Base-by-base conservation (phyloP, 495 filamentous ascomycete species). In the Cenococcum geophilum region DNA sequence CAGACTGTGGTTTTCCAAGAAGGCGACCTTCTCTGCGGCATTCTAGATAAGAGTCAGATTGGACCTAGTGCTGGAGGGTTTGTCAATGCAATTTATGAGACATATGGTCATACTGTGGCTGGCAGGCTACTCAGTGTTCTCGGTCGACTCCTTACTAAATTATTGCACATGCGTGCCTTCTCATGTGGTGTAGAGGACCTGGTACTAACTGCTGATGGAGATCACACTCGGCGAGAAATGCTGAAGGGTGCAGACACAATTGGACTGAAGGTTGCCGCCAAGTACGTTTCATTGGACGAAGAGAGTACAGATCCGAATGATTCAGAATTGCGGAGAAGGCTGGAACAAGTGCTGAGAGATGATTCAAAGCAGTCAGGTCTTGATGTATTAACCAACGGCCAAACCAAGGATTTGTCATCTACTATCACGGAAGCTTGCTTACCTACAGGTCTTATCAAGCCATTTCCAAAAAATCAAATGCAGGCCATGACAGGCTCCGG, bases 101-200 rank as follows among this genome's bases (percentile, higher is more conserved):
- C 90, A 14, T 97, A 97, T 73, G 95, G 95, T 20, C 89, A 92
- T 57, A 86, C 84, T 20, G 78, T 83, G 59, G 92, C 95, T 21
- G 92, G 91, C 32, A 87, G 86, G 68, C 76, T 96, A 0, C 82
- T 99, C 49, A 91, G 90, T 76, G 85, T 95, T 65, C 77, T 97
- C 50, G 93, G 93, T 54, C 83, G 95, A 35, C 81, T 99, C 25
- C 75, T 97, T 57, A 99, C 92, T 1, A 86, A 90, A 57, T 87
- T 91, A 65, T 79, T 97, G 55, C 87, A 91, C 71, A 96, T 97
- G 86, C 80, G 91, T 27, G 95, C 90, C 0, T 97, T 97, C 71
- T 91, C 88, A 61, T 99, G 95, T 74, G 95, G 95, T 65, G 95
- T 99, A 76, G 95, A 97, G 66, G 95, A 99, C 79, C 80, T 99